A percentile compares a stretch with the other conserved stretches of the same genome.
These are phyloP conservation scores for Parasarocladium wereldwijsianum DNA, from an alignment of 2,329 filamentous ascomycete species.

Conservation along the genomic window DNA sequence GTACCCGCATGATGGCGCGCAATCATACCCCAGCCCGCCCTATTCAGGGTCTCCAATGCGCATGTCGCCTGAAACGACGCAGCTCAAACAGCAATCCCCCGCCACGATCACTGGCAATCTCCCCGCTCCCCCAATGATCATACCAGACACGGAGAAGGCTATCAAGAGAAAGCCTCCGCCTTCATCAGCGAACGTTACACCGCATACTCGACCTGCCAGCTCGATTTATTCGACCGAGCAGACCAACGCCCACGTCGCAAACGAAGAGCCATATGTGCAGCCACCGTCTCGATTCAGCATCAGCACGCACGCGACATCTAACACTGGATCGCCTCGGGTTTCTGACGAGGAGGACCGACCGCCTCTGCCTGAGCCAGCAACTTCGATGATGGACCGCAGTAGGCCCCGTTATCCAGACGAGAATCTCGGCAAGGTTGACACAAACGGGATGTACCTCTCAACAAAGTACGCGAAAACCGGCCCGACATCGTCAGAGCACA, in stretches of 20 bases:
- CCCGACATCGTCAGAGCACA: no score
- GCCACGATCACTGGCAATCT: conserved; percentile 5
- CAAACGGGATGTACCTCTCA: no score
- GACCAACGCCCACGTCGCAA: conserved; percentile 11
- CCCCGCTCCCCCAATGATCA: conserved; percentile 8
- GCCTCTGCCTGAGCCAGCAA: conserved; percentile 11
- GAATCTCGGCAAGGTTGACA: background rate
- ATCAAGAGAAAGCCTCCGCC: conserved; percentile 32
- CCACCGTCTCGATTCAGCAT: conserved; percentile 49
- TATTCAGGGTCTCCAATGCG: conserved; percentile 12
- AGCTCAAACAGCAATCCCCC: conserved; percentile 10
- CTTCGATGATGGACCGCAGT: conserved; percentile 17
- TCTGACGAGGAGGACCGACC: conserved; percentile 12
- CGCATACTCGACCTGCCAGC: conserved; percentile 17
- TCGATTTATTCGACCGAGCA: conserved; percentile 19
- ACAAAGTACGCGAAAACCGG: no score
- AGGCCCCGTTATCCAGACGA: conserved; percentile 9
- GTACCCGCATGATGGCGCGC: conserved; percentile 7
- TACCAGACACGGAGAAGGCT: conserved; percentile 19
- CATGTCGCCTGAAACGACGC: conserved; percentile 7
- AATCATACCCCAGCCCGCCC: conserved; percentile 20
- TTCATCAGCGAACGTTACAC: conserved; percentile 10
- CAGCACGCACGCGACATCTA: conserved; percentile 43
- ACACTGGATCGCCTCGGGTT: conserved; percentile 13
- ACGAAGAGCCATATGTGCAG: conserved; percentile 28